phyloP scores from a whole-genome alignment of 192 early-diverging fungal species.

The Backusella psychrophila region DNA sequence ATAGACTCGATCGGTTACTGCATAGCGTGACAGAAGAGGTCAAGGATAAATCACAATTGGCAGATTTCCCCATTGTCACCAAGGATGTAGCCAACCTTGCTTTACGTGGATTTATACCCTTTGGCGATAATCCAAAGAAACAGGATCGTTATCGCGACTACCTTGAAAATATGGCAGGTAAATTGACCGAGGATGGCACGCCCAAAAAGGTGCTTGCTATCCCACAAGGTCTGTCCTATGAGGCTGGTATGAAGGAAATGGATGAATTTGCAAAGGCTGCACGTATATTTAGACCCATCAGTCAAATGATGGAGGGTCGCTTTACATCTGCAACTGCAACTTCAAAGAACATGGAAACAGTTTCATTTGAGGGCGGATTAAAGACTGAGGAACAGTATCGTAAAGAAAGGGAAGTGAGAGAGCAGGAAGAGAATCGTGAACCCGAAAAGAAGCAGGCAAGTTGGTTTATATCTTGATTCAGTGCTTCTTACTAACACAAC shows the following conservation, averaged over 20 bases:
- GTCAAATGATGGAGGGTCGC: conserved; percentile 65
- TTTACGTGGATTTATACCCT: conserved; percentile 80
- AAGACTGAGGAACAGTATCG: conserved; percentile 35
- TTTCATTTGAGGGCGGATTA: conserved; percentile 40
- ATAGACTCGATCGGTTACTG: conserved; percentile 54
- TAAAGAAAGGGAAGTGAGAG: conserved; percentile 17
- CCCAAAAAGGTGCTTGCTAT: conserved; percentile 17
- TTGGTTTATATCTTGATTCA: background rate
- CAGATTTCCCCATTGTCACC: conserved; percentile 49
- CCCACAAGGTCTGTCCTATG: conserved; percentile 39
- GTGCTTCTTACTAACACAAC: background rate
- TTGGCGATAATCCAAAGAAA: conserved; percentile 64
- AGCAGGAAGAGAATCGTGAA: background rate
- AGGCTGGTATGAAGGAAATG: conserved; percentile 56
- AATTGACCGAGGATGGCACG: conserved; percentile 22
- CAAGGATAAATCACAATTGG: conserved; percentile 27
- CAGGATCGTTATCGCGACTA: conserved; percentile 73
- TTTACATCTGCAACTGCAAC: conserved; percentile 56
- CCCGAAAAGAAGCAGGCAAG: conserved; percentile 20
- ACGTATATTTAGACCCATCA: conserved; percentile 69
- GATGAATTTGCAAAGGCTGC: conserved; percentile 78
- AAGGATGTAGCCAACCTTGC: conserved; percentile 66
- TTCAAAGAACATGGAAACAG: conserved; percentile 23
- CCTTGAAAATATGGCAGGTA: conserved; percentile 62
- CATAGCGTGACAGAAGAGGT: conserved; percentile 34